Conservation (phyloP, 2,329 filamentous ascomycete species). For the Emmonsiellopsis sp. region DNA sequence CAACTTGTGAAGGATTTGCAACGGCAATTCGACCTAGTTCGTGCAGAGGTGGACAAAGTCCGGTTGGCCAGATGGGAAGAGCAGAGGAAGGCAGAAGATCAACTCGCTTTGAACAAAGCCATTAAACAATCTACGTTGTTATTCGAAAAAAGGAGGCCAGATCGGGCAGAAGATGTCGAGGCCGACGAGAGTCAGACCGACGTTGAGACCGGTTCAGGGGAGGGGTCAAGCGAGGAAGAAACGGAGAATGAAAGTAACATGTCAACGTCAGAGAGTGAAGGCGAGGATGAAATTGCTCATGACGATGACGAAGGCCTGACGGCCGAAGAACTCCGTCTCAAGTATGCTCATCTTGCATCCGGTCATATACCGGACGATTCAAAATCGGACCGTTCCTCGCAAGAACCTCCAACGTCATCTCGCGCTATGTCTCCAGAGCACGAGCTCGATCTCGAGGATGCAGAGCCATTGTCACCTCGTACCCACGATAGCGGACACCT, state of each 20-base stretch:
- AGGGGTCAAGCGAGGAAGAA: constrained; percentile 55
- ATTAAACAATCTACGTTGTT: constrained; percentile 44
- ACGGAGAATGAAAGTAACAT: constrained; percentile 49
- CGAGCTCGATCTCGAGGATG: neutral
- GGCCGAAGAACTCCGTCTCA: constrained; percentile 38
- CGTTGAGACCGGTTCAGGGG: constrained; percentile 52
- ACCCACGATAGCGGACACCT: neutral
- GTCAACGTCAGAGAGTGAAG: constrained; percentile 39
- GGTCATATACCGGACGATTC: constrained; percentile 10
- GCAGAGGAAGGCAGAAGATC: constrained; percentile 41
- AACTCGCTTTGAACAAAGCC: constrained; percentile 46
- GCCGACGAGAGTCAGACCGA: constrained; percentile 55
- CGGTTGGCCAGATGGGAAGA: constrained; percentile 52
- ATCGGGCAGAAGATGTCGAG: constrained; percentile 41
- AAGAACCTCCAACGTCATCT: neutral
- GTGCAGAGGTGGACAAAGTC: constrained; percentile 48
- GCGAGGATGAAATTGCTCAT: constrained; percentile 31
- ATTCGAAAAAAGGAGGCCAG: constrained; percentile 37
- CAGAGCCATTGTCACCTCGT: neutral
- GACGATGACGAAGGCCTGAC: constrained; percentile 39
- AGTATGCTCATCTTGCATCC: constrained; percentile 36
- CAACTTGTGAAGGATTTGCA: constrained; percentile 58
- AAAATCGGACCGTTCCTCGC: neutral
- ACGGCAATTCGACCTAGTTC: constrained; percentile 52
- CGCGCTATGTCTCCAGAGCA: neutral